Evolutionary conservation across 2,329 filamentous ascomycete species (phyloP).

Genomic region (Aspergillus sp.): DNA sequence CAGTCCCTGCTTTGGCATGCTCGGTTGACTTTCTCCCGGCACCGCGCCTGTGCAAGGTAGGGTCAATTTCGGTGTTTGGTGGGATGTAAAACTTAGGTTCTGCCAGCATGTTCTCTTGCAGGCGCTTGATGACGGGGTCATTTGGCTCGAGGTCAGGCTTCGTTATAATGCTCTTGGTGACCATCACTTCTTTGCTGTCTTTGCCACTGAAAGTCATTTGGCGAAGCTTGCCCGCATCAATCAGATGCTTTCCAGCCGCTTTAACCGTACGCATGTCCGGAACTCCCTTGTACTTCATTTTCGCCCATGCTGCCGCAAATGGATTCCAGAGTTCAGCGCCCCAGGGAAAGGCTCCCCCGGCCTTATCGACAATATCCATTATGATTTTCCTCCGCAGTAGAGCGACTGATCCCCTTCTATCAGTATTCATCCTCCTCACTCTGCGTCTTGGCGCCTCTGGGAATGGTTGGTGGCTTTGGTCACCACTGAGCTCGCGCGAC

Average conservation of each 20-base stretch:
- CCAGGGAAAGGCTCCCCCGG: conserved; percentile 47
- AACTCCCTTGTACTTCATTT: conserved; percentile 32
- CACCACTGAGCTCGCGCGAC: background rate
- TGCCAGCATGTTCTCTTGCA: conserved; percentile 43
- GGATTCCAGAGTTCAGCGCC: conserved; percentile 47
- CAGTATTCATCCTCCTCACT: conserved; percentile 11
- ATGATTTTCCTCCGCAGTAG: conserved; percentile 43
- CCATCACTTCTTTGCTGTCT: conserved; percentile 38
- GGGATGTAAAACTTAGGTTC: conserved; percentile 39
- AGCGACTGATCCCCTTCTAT: conserved; percentile 35
- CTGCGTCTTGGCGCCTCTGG: background rate
- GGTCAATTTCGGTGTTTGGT: conserved; percentile 30
- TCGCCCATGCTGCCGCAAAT: conserved; percentile 46
- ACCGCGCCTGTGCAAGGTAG: conserved; percentile 22
- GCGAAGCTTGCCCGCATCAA: conserved; percentile 43
- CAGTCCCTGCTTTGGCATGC: conserved; percentile 5
- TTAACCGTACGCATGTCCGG: conserved; percentile 47
- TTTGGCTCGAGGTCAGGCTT: conserved; percentile 37
- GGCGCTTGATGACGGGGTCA: conserved; percentile 37
- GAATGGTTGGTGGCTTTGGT: background rate
- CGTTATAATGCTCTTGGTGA: conserved; percentile 43
- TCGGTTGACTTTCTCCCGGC: conserved; percentile 6
- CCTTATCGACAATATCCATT: conserved; percentile 45
- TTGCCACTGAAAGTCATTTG: conserved; percentile 45
- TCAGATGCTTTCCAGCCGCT: conserved; percentile 40